A percentile compares a stretch with the other conserved stretches of the same genome.
Evolutionary conservation across 2,329 filamentous ascomycete genomes (phyloP).

Genomic region (Torrubiella hemipterigena): DNA sequence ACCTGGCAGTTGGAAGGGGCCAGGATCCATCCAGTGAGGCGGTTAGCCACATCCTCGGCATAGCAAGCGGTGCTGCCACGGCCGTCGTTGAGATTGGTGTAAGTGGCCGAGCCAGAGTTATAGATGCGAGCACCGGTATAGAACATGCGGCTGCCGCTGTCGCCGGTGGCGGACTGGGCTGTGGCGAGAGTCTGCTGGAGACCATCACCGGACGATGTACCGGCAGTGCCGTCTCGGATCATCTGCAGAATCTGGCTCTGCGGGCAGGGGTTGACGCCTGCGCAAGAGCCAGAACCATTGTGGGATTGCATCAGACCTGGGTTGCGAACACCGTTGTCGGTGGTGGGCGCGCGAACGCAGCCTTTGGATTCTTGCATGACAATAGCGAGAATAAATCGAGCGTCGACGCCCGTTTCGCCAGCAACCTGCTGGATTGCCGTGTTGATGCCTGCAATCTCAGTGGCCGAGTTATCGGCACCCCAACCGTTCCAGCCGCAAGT

Average conservation of each 20-base stretch:
- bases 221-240: conserved; percentile 9
- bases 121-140: conserved; percentile 11
- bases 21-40: conserved; percentile 9
- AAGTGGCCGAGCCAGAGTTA: conserved; percentile 12
- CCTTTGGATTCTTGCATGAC: conserved; percentile 17
- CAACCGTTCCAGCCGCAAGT: conserved; percentile 10
- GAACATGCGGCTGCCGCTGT: conserved; percentile 6
- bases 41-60: conserved; percentile 7
- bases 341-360: conserved; percentile 9
- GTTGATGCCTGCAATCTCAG: conserved; percentile 8
- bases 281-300: conserved; percentile 9
- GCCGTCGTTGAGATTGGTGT: conserved; percentile 10
- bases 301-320: conserved; percentile 11
- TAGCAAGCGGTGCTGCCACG: conserved; percentile 11
- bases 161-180: conserved; percentile 3
- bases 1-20: conserved; percentile 2
- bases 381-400: conserved; percentile 16
- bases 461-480: conserved; percentile 7
- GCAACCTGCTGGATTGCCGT: conserved; percentile 8
- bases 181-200: conserved; percentile 7
- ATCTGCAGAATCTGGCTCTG: conserved; percentile 7
- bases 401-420: conserved; percentile 7
- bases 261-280: conserved; percentile 8
- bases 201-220: conserved; percentile 9
- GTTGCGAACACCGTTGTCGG: conserved; percentile 10